Base-by-base conservation (phyloP, 2,329 filamentous ascomycete species). In the Zopfia rhizophila region DNA sequence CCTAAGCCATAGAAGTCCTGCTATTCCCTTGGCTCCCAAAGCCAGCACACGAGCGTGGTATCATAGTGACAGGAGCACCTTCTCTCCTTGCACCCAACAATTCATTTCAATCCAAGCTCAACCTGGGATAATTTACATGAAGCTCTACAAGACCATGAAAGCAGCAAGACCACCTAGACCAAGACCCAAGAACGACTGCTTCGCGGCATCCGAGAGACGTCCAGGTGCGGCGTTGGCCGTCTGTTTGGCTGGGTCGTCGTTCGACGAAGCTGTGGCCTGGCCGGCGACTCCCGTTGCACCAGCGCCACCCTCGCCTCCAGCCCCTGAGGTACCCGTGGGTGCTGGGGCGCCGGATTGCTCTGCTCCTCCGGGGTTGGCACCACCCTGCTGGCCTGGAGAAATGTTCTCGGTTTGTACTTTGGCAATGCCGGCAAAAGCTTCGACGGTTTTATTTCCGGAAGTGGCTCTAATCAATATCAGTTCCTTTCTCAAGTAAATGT, bases 391-490 rank as follows among this genome's bases (percentile, higher is more conserved):
- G 7, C 73, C 69, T 5, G 77, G 75, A 37, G 66, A 69, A 31
- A 78, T 61, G 58, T 74, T 77, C 56, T 69, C 66, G 1, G 71
- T 46, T 4, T 74, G 75, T 12, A 56, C 45, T 5, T 64, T 65
- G 24, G 78, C 75, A 38, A 75, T 65, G 13, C 47, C 58, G 37
- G 50, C 63, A 58, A 68, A 73, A 3, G 63, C 59, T 11, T 50
- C 29, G 48, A 74, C 53, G 8, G 70, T 73, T 48, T 65, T 67
- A 52, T 70, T 65, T 17, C 70, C 70, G n/a, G 61, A 53, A 7
- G 57, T 40, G 60, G 42, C 65, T 70, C 31, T 11, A 10, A 13
- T 3, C 11, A 7, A 5, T 33, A 52, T 71, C 49, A 70, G 62
- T 25, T 35, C 31, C 5, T 11, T 17, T 13, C 7, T 13, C 8